Percentiles rank a stretch among this genome's conserved stretches.
Evolutionary conservation across 2,329 filamentous ascomycete species (phyloP).

Genomic region (Taxawa tesnikishii): DNA sequence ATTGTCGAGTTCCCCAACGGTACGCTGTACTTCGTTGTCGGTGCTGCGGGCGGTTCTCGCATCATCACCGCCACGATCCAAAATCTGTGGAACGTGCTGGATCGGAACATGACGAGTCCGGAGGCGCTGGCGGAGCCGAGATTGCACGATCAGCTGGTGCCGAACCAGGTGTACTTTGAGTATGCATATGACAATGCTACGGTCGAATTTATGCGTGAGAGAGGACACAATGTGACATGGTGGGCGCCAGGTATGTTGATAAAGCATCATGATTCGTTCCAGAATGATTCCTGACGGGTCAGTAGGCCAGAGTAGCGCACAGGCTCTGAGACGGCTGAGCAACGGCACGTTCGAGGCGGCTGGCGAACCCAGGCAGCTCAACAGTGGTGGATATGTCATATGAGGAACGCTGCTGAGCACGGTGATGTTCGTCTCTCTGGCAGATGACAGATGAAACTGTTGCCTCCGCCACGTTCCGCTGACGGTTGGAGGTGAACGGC

Average conservation of each 20-base stretch:
- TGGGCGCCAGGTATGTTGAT: no score
- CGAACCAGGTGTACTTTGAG: conserved; percentile 57
- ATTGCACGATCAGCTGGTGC: conserved; percentile 72
- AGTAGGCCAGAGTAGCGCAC: conserved; percentile 57
- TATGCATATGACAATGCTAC: conserved; percentile 53
- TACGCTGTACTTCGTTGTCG: conserved; percentile 55
- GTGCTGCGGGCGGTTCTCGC: conserved; percentile 67
- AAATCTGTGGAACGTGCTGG: conserved; percentile 59
- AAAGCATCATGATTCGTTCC: no score
- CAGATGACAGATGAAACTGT: no score
- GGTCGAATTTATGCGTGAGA: conserved; percentile 47
- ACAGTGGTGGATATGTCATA: conserved; percentile 53
- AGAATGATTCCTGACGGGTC: no score
- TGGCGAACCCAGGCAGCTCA: conserved; percentile 60
- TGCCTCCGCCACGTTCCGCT: no score
- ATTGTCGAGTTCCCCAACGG: conserved; percentile 59
- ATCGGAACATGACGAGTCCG: conserved; percentile 46
- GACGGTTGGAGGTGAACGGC: no score
- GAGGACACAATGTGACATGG: conserved; percentile 63
- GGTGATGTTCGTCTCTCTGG: no score
- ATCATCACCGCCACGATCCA: conserved; percentile 75
- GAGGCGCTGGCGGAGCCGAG: conserved; percentile 55
- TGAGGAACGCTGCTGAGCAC: no score
- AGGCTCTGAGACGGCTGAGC: conserved; percentile 48
- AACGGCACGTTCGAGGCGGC: conserved; percentile 69